phyloP scores from a whole-genome alignment of 306 rosid species.

The Rubus idaeus region DNA sequence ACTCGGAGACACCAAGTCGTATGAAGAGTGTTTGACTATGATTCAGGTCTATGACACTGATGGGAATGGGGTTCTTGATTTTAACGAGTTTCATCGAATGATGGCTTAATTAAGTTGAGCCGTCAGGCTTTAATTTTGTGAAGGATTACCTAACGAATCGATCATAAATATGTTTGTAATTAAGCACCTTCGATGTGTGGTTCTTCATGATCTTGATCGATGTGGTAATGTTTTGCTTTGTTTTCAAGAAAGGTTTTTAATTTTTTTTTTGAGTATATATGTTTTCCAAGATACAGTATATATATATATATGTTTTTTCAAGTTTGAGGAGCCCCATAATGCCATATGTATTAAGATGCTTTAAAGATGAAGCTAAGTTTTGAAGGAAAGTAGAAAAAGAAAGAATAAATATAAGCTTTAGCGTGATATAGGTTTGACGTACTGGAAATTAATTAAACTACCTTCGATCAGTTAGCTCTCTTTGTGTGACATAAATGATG shows the following conservation, averaged over 20 bases:
- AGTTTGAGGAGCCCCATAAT: conserved; percentile 14
- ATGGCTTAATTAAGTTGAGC: conserved; percentile 38
- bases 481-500: neutral
- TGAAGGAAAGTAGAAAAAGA: neutral
- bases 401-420: neutral
- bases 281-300: neutral
- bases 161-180: neutral
- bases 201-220: neutral
- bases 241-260: neutral
- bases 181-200: neutral
- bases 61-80: conserved; percentile 71
- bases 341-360: neutral
- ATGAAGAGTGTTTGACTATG: conserved; percentile 66
- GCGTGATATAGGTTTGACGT: neutral
- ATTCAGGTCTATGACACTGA: conserved; percentile 59
- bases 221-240: conserved; percentile 9
- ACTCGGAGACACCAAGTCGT: conserved; percentile 61
- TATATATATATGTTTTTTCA: too few relatives aligned
- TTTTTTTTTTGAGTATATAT: neutral
- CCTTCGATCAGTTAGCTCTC: neutral
- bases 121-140: neutral
- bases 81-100: conserved; percentile 71
- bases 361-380: conserved; percentile 20
- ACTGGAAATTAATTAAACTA: conserved; percentile 2
- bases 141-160: neutral